These are phyloP conservation scores for Pyrenochaeta sp. DNA, from an alignment of 2,329 filamentous ascomycete species.

Conservation along the genomic window DNA sequence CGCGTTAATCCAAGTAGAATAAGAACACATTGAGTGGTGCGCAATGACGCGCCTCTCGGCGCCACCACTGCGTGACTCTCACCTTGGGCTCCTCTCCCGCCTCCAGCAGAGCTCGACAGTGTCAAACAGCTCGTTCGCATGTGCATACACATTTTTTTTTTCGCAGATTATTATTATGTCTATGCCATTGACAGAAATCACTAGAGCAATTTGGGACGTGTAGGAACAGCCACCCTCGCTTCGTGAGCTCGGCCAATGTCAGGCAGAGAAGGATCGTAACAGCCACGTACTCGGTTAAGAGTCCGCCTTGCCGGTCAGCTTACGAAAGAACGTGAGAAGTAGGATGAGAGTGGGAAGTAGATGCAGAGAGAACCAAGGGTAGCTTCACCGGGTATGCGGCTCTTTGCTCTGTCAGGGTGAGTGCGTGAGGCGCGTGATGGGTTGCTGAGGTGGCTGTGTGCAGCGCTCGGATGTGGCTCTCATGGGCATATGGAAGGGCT, in stretches of 20 bases:
- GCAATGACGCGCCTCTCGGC: background rate
- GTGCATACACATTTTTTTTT: background rate
- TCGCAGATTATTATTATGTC: too few species aligned
- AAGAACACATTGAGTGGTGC: background rate
- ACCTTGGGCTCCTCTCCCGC: background rate
- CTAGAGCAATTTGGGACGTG: too few species aligned
- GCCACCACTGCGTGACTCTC: background rate
- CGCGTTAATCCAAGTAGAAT: background rate
- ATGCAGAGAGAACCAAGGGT: background rate
- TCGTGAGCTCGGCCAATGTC: background rate
- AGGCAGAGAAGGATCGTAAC: background rate
- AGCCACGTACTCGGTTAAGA: background rate
- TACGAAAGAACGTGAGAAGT: background rate
- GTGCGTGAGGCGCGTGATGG: background rate
- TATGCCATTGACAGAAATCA: too few species aligned
- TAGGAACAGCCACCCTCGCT: too few species aligned
- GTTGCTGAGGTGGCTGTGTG: slow-evolving; percentile 6
- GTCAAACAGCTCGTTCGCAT: background rate
- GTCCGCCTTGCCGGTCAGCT: slow-evolving; percentile 4
- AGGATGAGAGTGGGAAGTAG: background rate
- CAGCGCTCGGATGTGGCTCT: background rate
- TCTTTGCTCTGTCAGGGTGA: background rate
- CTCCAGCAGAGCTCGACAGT: too few species aligned
- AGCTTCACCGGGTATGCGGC: slow-evolving; percentile 9
- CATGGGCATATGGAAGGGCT: background rate